Evolutionary conservation across 1,284 basidiomycete genomes (phyloP).

Genomic region (Microstroma glucosiphilum): DNA sequence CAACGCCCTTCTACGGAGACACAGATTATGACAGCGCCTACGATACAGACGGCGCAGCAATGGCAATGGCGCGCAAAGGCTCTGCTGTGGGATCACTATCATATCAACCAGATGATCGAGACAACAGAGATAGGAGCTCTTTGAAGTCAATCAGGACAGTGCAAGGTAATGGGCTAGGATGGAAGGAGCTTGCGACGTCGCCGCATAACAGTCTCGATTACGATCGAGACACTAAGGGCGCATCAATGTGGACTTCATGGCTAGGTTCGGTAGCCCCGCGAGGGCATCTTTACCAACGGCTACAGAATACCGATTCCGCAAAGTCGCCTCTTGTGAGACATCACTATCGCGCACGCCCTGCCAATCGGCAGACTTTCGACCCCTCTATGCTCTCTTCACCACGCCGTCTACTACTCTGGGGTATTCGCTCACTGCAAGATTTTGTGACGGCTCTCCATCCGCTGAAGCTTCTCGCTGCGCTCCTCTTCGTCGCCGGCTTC

Average conservation of each 20-base stretch:
- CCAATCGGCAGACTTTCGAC: background rate
- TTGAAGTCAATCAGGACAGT: too few relatives aligned
- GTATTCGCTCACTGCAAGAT: conserved; percentile 16
- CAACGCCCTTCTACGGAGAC: conserved; percentile 3
- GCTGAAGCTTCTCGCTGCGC: conserved; percentile 29
- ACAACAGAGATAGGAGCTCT: too few relatives aligned
- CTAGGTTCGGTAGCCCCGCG: background rate
- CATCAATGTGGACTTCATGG: too few relatives aligned
- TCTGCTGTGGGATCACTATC: too few relatives aligned
- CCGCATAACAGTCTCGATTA: too few relatives aligned
- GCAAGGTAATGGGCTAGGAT: too few relatives aligned
- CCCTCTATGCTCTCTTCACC: conserved; percentile 4
- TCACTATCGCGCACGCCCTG: background rate
- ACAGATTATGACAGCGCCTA: background rate
- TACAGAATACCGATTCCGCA: background rate
- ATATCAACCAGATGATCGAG: too few relatives aligned
- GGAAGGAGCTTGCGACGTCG: too few relatives aligned
- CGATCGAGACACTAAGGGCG: too few relatives aligned
- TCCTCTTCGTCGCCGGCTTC: conserved; percentile 33
- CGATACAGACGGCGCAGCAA: background rate
- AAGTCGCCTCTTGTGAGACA: background rate
- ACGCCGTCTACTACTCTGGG: background rate
- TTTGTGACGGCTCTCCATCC: conserved; percentile 34
- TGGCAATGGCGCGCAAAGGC: background rate
- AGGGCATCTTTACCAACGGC: background rate